Conservation (phyloP, 768 basidiomycete species). For the Hygrocybe punicea region DNA sequence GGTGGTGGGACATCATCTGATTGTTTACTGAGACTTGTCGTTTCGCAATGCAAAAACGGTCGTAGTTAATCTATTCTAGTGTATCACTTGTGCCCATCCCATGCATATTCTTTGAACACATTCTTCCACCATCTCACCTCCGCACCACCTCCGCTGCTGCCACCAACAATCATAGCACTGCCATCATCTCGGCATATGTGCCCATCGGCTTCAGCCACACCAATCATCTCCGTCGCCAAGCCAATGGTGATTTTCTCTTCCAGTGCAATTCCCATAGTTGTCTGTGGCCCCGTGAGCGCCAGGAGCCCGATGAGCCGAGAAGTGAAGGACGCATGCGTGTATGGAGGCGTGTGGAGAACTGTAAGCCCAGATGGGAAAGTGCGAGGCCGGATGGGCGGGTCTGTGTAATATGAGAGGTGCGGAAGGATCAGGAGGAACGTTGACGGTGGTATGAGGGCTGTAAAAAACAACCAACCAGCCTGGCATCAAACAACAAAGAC, state of each 20-base stretch:
- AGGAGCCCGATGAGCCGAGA: constrained; percentile 60
- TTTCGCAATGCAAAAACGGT: too few relatives aligned
- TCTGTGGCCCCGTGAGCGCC: constrained; percentile 47
- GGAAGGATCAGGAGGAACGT: constrained; percentile 77
- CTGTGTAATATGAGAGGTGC: constrained; percentile 59
- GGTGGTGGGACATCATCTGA: too few relatives aligned
- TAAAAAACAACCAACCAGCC: not conserved
- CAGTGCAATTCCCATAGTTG: constrained; percentile 66
- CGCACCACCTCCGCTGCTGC: constrained; percentile 45
- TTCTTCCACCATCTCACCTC: constrained; percentile 76
- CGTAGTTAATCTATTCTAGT: too few relatives aligned
- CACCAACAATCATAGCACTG: constrained; percentile 35
- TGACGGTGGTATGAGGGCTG: constrained; percentile 86
- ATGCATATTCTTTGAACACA: constrained; percentile 60
- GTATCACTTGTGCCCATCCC: constrained; percentile 58
- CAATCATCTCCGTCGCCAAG: constrained; percentile 75
- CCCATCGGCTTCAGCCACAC: constrained; percentile 66
- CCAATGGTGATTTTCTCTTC: constrained; percentile 71
- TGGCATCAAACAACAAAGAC: not conserved
- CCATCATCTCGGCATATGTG: constrained; percentile 75
- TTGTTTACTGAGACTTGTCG: too few relatives aligned
- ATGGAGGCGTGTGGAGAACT: constrained; percentile 82
- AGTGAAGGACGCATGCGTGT: constrained; percentile 64
- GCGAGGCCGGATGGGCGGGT: constrained; percentile 63
- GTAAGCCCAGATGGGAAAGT: constrained; percentile 70